These are phyloP conservation scores for Paracoccidioides lutzii DNA, from an alignment of 2,329 filamentous ascomycete species.

Conservation along the genomic window DNA sequence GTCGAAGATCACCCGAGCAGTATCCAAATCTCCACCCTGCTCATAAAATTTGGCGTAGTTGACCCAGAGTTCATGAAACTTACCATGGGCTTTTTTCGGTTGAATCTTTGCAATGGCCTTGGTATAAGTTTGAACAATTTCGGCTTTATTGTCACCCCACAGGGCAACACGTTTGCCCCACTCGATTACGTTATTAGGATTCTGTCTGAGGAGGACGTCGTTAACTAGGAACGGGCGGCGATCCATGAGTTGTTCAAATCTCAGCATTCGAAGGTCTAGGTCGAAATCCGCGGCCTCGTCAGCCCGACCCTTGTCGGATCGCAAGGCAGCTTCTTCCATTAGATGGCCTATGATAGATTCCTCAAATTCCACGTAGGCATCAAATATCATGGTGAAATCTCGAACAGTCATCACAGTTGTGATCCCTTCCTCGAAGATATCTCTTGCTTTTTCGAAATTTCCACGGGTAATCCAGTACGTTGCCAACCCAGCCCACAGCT, in stretches of 20 bases:
- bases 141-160: conserved; percentile 84
- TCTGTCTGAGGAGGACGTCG: conserved; percentile 87
- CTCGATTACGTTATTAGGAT: conserved; percentile 88
- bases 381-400: conserved; percentile 92
- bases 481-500: conserved; percentile 86
- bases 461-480: conserved; percentile 94
- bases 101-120: conserved; percentile 85
- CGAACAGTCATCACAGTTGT: conserved; percentile 98
- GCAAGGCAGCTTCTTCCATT: conserved; percentile 72
- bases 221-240: conserved; percentile 90
- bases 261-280: conserved; percentile 91
- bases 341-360: conserved; percentile 85
- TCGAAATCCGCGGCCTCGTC: conserved; percentile 86
- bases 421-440: conserved; percentile 90
- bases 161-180: conserved; percentile 95
- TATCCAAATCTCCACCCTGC: conserved; percentile 66
- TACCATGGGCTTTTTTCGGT: conserved; percentile 85
- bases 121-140: conserved; percentile 89
- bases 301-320: conserved; percentile 63
- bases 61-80: conserved; percentile 89
- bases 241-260: conserved; percentile 97
- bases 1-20: conserved; percentile 85
- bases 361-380: conserved; percentile 92
- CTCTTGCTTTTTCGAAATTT: conserved; percentile 81
- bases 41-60: conserved; percentile 98